Percentiles rank a stretch among this genome's conserved stretches.
Conservation (phyloP, 202 grass and related monocot species). For the Setaria italica region DNA sequence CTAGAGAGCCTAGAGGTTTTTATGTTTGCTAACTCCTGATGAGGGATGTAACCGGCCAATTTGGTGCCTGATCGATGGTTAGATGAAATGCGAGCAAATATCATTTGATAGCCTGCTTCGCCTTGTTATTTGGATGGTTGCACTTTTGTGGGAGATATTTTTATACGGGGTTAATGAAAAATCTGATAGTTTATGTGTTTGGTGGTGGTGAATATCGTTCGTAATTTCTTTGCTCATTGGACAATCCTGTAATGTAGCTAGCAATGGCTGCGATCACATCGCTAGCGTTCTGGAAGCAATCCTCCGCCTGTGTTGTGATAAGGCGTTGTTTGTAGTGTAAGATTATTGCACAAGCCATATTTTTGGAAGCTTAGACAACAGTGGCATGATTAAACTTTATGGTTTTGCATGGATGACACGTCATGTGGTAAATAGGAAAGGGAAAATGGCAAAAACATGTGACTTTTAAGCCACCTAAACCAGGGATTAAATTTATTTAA, state of each 20-base stretch:
- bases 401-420: too few species aligned
- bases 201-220: not conserved
- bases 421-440: too few species aligned
- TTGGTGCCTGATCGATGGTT: slow-evolving; percentile 49
- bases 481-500: too few species aligned
- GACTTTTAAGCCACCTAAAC: too few species aligned
- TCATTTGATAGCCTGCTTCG: not conserved
- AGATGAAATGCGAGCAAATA: slow-evolving; percentile 53
- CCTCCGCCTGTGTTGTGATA: too few species aligned
- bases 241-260: not conserved
- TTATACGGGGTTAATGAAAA: not conserved
- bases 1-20: slow-evolving; percentile 68
- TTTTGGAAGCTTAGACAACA: too few species aligned
- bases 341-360: too few species aligned
- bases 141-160: not conserved
- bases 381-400: too few species aligned
- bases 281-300: too few species aligned
- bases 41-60: slow-evolving; percentile 60
- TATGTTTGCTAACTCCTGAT: slow-evolving; percentile 60
- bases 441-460: too few species aligned
- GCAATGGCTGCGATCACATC: not conserved
- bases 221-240: not conserved
- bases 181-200: not conserved
- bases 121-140: slow-evolving; percentile 10
- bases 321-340: too few species aligned